phyloP scores from a whole-genome alignment of 768 basidiomycete genomes.

The Suillus plorans region DNA sequence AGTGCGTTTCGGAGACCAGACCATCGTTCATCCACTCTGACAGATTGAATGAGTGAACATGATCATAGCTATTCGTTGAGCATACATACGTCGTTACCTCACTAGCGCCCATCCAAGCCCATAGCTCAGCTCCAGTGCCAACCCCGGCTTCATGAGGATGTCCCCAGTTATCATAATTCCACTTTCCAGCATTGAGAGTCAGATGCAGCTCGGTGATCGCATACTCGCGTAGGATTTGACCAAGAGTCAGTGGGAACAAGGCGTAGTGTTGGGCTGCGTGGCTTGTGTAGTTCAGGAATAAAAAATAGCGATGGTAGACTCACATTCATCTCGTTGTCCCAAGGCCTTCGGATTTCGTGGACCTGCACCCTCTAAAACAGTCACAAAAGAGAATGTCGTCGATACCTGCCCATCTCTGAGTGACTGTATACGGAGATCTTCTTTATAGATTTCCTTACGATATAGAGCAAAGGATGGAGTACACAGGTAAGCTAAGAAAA shows the following conservation, averaged over 20 bases:
- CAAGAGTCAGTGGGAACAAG: slow-evolving; percentile 82
- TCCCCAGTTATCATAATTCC: slow-evolving; percentile 86
- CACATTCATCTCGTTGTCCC: slow-evolving; percentile 45
- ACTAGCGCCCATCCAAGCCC: slow-evolving; percentile 88
- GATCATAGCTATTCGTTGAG: neutral
- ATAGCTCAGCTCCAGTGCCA: slow-evolving; percentile 84
- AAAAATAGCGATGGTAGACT: slow-evolving; percentile 26
- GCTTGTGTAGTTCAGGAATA: neutral
- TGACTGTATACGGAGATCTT: slow-evolving; percentile 54
- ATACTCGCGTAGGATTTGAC: slow-evolving; percentile 84
- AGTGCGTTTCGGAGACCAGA: slow-evolving; percentile 83
- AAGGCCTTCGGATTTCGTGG: slow-evolving; percentile 57
- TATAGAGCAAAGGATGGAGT: neutral
- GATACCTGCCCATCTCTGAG: slow-evolving; percentile 82
- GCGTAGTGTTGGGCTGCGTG: slow-evolving; percentile 78
- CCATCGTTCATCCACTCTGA: slow-evolving; percentile 79
- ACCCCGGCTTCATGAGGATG: slow-evolving; percentile 75
- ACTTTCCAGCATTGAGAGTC: slow-evolving; percentile 87
- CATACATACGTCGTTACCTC: slow-evolving; percentile 44
- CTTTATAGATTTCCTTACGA: slow-evolving; percentile 39
- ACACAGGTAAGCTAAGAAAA: neutral
- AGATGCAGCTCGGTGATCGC: slow-evolving; percentile 87
- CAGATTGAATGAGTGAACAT: slow-evolving; percentile 9
- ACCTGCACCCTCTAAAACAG: slow-evolving; percentile 49
- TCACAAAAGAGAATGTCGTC: slow-evolving; percentile 79